A percentile compares a stretch with the other conserved stretches of the same genome.
These are phyloP conservation scores for Hanseniaspora mollemarum DNA, from an alignment of 805 yeast species.

Conservation along the genomic window DNA sequence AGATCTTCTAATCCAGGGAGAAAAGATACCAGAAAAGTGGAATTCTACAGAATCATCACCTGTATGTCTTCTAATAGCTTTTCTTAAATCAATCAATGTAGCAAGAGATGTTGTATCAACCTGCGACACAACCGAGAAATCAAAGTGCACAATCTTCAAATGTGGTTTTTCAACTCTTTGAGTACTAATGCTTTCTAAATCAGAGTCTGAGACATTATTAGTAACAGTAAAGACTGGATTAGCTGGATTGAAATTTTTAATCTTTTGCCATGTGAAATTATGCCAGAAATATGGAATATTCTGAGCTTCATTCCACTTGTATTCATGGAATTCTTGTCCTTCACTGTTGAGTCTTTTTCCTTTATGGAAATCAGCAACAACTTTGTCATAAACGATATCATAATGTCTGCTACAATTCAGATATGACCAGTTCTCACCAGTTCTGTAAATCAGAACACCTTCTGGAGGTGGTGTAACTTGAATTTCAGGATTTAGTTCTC, in stretches of 20 bases:
- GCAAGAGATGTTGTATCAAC: conserved; percentile 74
- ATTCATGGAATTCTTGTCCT: conserved; percentile 31
- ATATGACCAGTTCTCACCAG: conserved; percentile 70
- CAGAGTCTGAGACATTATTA: conserved; percentile 19
- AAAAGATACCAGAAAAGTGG: conserved; percentile 75
- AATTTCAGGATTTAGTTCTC: conserved; percentile 44
- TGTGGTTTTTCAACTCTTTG: conserved; percentile 42
- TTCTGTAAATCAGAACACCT: conserved; percentile 77
- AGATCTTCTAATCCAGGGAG: conserved; percentile 78
- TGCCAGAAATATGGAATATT: conserved; percentile 31
- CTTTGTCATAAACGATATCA: conserved; percentile 57
- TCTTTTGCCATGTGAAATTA: conserved; percentile 7
- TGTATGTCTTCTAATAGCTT: conserved; percentile 59
- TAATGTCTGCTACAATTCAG: conserved; percentile 67
- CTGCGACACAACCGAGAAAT: conserved; percentile 64
- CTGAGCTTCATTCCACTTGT: conserved; percentile 91
- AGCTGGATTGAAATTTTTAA: conserved; percentile 19
- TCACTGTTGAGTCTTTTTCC: conserved; percentile 37
- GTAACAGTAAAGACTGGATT: conserved; percentile 17
- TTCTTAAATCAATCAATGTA: conserved; percentile 61
- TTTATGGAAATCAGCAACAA: conserved; percentile 48
- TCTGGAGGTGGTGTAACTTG: conserved; percentile 70
- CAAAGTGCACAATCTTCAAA: conserved; percentile 63
- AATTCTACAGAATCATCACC: conserved; percentile 68
- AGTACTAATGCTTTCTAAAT: conserved; percentile 19